Percentiles rank a stretch among this genome's conserved stretches.
phyloP scores from a whole-genome alignment of 345 rosid genomes.

The Boechera stricta region DNA sequence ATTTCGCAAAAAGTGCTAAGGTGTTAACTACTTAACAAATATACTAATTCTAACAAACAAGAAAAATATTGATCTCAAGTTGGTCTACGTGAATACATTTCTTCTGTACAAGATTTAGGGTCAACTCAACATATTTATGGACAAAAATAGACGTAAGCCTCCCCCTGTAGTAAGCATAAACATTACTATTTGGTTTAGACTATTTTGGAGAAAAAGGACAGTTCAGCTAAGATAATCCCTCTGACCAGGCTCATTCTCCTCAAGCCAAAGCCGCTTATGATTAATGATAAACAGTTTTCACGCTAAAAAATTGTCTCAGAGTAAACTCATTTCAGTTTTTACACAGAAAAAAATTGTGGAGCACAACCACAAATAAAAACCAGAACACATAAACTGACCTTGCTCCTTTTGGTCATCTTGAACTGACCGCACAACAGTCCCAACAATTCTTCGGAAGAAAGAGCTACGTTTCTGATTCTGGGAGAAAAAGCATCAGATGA shows the following conservation, averaged over 20 bases:
- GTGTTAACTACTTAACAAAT: not conserved
- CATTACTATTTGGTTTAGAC: conserved; percentile 8
- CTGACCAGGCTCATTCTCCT: not conserved
- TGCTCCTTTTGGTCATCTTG: conserved; percentile 96
- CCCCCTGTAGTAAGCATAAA: not conserved
- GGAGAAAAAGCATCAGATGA: conserved; percentile 23
- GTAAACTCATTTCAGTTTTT: not conserved
- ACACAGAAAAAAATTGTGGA: not conserved
- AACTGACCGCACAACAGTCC: conserved; percentile 85
- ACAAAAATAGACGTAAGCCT: not conserved
- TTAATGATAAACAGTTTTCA: not conserved
- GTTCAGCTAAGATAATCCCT: conserved; percentile 12
- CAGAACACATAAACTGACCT: conserved; percentile 54
- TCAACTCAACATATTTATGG: not conserved
- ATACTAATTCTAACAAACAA: conserved; percentile 5
- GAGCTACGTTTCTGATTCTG: conserved; percentile 78
- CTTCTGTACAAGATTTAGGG: conserved; percentile 7
- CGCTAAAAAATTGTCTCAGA: not conserved
- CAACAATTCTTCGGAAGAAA: conserved; percentile 80
- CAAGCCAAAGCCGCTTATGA: conserved; percentile 14
- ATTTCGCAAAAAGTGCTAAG: not conserved
- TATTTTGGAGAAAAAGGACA: not conserved
- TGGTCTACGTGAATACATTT: not conserved
- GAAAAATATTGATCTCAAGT: not conserved
- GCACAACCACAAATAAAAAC: not conserved